These are phyloP conservation scores for Chlorencoelia australis DNA, from an alignment of 2,329 filamentous ascomycete species.

Conservation along the genomic window DNA sequence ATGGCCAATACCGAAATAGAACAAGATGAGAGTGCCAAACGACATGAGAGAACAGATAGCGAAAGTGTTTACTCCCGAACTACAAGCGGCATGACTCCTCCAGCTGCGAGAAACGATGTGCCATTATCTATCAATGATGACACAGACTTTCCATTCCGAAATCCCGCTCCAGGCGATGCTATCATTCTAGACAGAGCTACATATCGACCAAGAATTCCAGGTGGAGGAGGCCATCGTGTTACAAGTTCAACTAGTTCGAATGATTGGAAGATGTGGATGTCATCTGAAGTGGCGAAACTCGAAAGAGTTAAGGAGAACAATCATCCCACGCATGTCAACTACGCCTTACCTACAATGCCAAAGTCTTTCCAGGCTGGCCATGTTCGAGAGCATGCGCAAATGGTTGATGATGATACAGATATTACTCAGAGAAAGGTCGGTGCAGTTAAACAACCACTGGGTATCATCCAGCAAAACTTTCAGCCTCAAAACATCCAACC, in stretches of 20 bases:
- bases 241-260: slow-evolving; percentile 36
- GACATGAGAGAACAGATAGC: too few relatives aligned
- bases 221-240: slow-evolving; percentile 24
- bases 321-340: slow-evolving; percentile 16
- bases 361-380: slow-evolving; percentile 30
- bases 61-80: slow-evolving; percentile 27
- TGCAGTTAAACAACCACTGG: slow-evolving; percentile 18
- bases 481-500: slow-evolving; percentile 3
- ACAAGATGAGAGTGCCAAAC: slow-evolving; percentile 5
- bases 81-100: slow-evolving; percentile 22
- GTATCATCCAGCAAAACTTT: slow-evolving; percentile 14
- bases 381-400: slow-evolving; percentile 40
- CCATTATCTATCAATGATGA: too few relatives aligned
- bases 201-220: slow-evolving; percentile 23
- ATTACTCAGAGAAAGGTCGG: slow-evolving; percentile 8
- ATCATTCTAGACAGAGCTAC: slow-evolving; percentile 27
- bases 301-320: slow-evolving; percentile 27
- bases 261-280: slow-evolving; percentile 47
- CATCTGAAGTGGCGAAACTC: slow-evolving; percentile 39
- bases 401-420: slow-evolving; percentile 31
- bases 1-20: not conserved
- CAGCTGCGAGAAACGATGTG: slow-evolving; percentile 2
- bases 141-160: too few relatives aligned
- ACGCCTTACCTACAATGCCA: slow-evolving; percentile 22
- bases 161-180: slow-evolving; percentile 28